phyloP scores from a whole-genome alignment of 257 asterid species.

The Haberlea rhodopensis region DNA sequence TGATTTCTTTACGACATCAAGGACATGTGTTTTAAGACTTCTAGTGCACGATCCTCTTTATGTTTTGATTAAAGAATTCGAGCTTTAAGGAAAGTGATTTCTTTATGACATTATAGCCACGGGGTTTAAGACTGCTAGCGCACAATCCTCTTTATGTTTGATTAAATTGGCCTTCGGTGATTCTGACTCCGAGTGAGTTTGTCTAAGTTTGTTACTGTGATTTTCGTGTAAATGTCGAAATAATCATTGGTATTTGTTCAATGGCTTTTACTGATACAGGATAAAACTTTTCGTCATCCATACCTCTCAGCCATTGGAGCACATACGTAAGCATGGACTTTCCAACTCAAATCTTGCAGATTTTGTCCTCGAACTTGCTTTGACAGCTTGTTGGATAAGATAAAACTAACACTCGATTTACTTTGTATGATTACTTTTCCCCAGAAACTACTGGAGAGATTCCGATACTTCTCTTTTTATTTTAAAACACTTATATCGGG shows the following conservation, averaged over 20 bases:
- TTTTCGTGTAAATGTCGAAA: constrained; percentile 5
- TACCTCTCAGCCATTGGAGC: constrained; percentile 84
- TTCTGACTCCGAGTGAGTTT: not conserved
- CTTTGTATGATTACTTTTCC: constrained; percentile 11
- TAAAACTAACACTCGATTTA: not conserved
- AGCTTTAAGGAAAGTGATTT: too few relatives aligned
- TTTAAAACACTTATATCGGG: constrained; percentile 76
- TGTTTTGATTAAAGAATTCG: not conserved
- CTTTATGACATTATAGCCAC: not conserved
- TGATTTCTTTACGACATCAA: too few relatives aligned
- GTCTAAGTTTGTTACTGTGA: not conserved
- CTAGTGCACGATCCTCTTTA: not conserved
- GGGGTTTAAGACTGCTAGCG: not conserved
- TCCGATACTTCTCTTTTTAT: constrained; percentile 90
- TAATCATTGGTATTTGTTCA: not conserved
- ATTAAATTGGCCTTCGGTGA: not conserved
- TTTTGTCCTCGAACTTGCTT: not conserved
- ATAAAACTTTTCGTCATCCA: constrained; percentile 93
- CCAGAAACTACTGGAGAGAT: constrained; percentile 96
- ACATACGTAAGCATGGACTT: constrained; percentile 71
- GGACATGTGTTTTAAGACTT: not conserved
- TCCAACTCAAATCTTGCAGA: not conserved
- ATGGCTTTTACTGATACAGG: constrained; percentile 45
- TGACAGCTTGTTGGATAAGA: not conserved
- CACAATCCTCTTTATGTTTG: not conserved